Percentiles rank a stretch among this genome's conserved stretches.
Evolutionary conservation across 1,284 basidiomycete species (phyloP).

Genomic region (Trichosporon asahii): DNA sequence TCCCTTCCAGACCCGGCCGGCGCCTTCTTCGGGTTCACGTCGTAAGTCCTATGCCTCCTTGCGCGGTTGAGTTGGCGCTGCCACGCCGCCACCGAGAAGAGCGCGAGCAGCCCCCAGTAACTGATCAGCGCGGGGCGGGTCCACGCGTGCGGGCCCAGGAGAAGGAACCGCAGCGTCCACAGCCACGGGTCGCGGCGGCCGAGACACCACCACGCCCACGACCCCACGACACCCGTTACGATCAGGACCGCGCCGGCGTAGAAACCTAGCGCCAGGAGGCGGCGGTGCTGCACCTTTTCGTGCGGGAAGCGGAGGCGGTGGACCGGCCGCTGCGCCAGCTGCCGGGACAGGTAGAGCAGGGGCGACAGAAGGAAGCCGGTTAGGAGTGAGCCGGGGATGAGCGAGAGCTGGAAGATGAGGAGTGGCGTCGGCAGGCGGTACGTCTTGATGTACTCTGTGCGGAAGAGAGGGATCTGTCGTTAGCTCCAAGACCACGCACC

Average conservation of each 20-base stretch:
- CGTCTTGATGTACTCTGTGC: conserved; percentile 84
- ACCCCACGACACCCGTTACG: conserved; percentile 78
- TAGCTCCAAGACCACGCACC: not conserved
- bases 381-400: conserved; percentile 87
- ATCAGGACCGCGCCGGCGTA: conserved; percentile 74
- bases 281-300: conserved; percentile 79
- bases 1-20: not conserved
- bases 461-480: conserved; percentile 68
- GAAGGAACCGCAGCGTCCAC: conserved; percentile 72
- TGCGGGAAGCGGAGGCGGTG: conserved; percentile 84
- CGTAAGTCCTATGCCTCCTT: conserved; percentile 57
- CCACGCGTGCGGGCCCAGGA: conserved; percentile 75
- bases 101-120: conserved; percentile 81
- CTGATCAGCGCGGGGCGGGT: conserved; percentile 71
- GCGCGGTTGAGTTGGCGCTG: conserved; percentile 77
- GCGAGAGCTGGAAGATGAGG: conserved; percentile 84
- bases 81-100: conserved; percentile 87
- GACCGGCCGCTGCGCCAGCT: conserved; percentile 85
- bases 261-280: conserved; percentile 80
- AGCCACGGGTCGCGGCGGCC: conserved; percentile 82
- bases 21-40: conserved; percentile 25
- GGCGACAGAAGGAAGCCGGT: conserved; percentile 93
- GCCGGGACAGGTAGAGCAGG: conserved; percentile 83
- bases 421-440: conserved; percentile 91
- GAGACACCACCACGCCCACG: conserved; percentile 89